Evolutionary conservation across 164 flowering plant species (phyloP).

Genomic region (Nymphaea colorata): DNA sequence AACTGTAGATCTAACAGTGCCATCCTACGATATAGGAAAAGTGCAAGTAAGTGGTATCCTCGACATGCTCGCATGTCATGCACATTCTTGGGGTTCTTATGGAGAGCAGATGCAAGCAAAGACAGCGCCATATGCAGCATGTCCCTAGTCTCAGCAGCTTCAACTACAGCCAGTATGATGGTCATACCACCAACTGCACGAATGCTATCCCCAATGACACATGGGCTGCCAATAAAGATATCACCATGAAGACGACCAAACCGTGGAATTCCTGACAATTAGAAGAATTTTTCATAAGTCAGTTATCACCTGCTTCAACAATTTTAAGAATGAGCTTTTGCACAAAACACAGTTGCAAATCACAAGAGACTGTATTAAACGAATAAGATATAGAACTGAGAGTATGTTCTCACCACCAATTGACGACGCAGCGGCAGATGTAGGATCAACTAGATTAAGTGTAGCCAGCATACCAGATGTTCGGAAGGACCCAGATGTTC

Average conservation of each 20-base stretch:
- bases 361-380: no score
- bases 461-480: constrained; percentile 62
- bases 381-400: not conserved
- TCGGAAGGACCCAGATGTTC: constrained; percentile 69
- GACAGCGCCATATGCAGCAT: constrained; percentile 97
- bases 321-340: no score
- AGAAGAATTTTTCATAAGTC: not conserved
- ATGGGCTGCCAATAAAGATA: constrained; percentile 67
- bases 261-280: constrained; percentile 85
- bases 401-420: constrained; percentile 66
- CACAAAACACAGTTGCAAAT: no score
- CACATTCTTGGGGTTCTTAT: constrained; percentile 87
- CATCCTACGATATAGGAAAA: constrained; percentile 85
- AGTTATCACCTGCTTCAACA: no score
- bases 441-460: constrained; percentile 96
- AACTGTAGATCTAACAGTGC: constrained; percentile 82
- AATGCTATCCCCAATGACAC: constrained; percentile 81
- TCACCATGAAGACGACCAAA: constrained; percentile 97
- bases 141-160: constrained; percentile 89
- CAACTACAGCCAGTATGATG: constrained; percentile 81
- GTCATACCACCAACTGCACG: constrained; percentile 85
- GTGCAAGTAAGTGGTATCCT: constrained; percentile 93
- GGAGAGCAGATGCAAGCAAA: constrained; percentile 85
- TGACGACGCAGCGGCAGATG: constrained; percentile 98
- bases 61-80: constrained; percentile 84